phyloP scores from a whole-genome alignment of 2,329 filamentous ascomycete species.

The Emmonsiellopsis sp. region DNA sequence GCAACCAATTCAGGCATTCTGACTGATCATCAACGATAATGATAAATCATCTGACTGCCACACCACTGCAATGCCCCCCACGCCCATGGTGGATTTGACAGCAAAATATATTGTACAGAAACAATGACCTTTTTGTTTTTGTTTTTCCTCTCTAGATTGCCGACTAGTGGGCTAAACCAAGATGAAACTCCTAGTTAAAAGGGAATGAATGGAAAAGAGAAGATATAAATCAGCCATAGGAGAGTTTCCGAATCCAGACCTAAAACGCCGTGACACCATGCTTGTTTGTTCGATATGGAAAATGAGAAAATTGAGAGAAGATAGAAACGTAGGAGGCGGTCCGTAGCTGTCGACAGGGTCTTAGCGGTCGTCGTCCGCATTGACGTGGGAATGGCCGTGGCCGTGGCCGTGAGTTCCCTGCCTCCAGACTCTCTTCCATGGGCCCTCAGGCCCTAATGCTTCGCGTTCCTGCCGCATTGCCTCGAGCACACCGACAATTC shows the following conservation, averaged over 20 bases:
- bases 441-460: conserved; percentile 26
- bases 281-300: neutral
- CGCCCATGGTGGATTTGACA: no score
- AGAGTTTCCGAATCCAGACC: conserved; percentile 1
- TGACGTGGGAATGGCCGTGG: neutral
- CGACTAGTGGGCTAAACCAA: neutral
- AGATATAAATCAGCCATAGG: neutral
- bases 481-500: conserved; percentile 60
- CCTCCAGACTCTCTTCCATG: conserved; percentile 35
- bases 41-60: no score
- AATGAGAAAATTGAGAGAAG: neutral
- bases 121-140: no score
- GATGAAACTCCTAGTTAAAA: neutral
- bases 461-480: conserved; percentile 58
- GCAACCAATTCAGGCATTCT: neutral
- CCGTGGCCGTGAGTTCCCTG: conserved; percentile 19
- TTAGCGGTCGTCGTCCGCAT: conserved; percentile 4
- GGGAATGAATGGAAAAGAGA: neutral
- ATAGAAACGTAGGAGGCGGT: neutral
- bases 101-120: no score
- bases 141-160: no score
- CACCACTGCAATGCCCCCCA: no score
- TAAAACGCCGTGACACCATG: conserved; percentile 4
- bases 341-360: neutral
- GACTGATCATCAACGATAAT: no score